These are phyloP conservation scores for Hypholoma sublateritium DNA, from an alignment of 768 basidiomycete genomes.

Conservation along the genomic window DNA sequence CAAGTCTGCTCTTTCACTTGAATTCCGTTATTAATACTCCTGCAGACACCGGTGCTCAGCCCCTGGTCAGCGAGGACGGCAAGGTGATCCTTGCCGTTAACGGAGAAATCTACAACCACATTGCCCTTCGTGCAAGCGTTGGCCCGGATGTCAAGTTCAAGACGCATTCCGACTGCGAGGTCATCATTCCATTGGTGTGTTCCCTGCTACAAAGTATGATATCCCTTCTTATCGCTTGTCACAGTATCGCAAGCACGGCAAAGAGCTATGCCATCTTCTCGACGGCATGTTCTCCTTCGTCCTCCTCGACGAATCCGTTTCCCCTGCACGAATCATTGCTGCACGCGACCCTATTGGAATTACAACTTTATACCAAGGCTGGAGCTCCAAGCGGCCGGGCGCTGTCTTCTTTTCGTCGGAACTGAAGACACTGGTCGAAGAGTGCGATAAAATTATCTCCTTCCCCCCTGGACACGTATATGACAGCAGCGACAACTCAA, in stretches of 20 bases:
- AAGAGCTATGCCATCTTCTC: constrained; percentile 72
- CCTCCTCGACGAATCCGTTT: constrained; percentile 88
- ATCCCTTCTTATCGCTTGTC: neutral
- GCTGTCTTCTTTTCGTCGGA: constrained; percentile 93
- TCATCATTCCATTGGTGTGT: constrained; percentile 86
- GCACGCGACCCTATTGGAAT: constrained; percentile 97
- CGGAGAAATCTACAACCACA: constrained; percentile 99
- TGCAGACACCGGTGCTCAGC: constrained; percentile 94
- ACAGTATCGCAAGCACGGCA: constrained; percentile 85
- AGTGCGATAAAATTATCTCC: constrained; percentile 92
- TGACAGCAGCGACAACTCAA: constrained; percentile 79
- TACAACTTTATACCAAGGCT: constrained; percentile 98
- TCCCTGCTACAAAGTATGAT: neutral
- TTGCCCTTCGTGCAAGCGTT: constrained; percentile 69
- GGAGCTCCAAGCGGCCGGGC: constrained; percentile 80
- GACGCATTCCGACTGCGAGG: constrained; percentile 98
- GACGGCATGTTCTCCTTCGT: constrained; percentile 99
- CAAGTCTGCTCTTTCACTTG: constrained; percentile 35
- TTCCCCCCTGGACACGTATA: constrained; percentile 98
- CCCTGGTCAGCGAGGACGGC: constrained; percentile 83
- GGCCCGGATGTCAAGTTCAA: constrained; percentile 78
- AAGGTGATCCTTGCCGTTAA: constrained; percentile 89
- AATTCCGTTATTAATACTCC: constrained; percentile 3
- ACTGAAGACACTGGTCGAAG: constrained; percentile 86
- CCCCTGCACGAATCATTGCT: constrained; percentile 89